These are phyloP conservation scores for Ceratocystiopsis brevicomis DNA, from an alignment of 2,329 filamentous ascomycete species.

Conservation along the genomic window DNA sequence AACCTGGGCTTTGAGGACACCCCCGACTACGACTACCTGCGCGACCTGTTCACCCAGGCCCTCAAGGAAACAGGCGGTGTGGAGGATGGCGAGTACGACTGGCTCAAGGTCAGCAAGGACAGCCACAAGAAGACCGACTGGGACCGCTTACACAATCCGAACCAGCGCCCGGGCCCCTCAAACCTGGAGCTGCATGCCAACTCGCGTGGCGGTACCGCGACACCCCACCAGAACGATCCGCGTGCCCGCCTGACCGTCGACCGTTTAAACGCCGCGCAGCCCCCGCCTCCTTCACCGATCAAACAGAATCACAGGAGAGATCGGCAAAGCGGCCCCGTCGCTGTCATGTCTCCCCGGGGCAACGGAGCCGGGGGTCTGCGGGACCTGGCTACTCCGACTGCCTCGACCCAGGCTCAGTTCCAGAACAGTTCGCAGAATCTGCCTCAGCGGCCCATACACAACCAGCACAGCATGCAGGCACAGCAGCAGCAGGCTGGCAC, in stretches of 20 bases:
- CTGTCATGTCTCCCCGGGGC: conserved; percentile 54
- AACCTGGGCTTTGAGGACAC: conserved; percentile 98
- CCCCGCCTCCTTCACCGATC: conserved; percentile 70
- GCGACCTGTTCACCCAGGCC: conserved; percentile 88
- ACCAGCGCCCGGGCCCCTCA: conserved; percentile 61
- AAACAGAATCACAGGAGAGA: conserved; percentile 56
- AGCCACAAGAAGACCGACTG: conserved; percentile 61
- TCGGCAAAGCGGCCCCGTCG: conserved; percentile 62
- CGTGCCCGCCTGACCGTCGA: conserved; percentile 52
- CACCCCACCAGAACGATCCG: conserved; percentile 36
- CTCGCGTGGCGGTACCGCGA: conserved; percentile 45
- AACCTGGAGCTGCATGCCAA: conserved; percentile 67
- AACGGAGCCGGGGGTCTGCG: conserved; percentile 54
- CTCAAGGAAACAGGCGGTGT: conserved; percentile 87
- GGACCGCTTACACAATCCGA: conserved; percentile 63
- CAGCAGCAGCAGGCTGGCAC: conserved; percentile 24
- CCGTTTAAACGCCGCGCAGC: conserved; percentile 88
- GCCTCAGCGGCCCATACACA: conserved; percentile 42
- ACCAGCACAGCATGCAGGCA: conserved; percentile 41
- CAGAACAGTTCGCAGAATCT: conserved; percentile 88
- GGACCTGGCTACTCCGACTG: conserved; percentile 67
- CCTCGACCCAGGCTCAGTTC: conserved; percentile 89
- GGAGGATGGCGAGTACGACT: conserved; percentile 97
- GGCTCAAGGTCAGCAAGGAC: conserved; percentile 88
- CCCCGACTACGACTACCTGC: conserved; percentile 93